These are phyloP conservation scores for Salvia hispanica DNA, from an alignment of 257 asterid species.

Conservation along the genomic window DNA sequence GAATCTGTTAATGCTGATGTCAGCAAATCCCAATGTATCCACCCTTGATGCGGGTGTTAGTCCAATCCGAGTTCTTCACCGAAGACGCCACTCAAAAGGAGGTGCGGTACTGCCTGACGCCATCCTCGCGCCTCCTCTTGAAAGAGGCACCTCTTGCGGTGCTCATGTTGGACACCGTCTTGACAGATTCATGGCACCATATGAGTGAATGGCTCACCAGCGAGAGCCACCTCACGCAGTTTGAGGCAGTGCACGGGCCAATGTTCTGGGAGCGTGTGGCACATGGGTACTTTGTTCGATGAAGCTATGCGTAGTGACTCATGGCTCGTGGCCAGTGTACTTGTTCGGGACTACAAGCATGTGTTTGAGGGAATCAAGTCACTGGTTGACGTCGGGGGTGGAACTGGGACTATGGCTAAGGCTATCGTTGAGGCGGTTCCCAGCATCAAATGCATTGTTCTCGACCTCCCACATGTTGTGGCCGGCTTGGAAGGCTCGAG, in stretches of 20 bases:
- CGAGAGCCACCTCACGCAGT: constrained; percentile 1
- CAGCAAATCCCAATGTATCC: neutral
- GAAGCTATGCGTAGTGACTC: constrained; percentile 22
- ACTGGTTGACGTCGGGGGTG: constrained; percentile 27
- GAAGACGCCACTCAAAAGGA: neutral
- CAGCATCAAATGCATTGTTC: constrained; percentile 8
- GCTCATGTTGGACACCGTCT: neutral
- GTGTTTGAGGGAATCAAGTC: constrained; percentile 4
- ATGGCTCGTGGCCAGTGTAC: neutral
- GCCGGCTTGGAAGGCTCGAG: constrained; percentile 28
- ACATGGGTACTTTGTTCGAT: neutral
- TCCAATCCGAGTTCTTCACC: constrained; percentile 12
- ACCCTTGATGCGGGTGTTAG: constrained; percentile 6
- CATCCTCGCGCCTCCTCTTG: constrained; percentile 23
- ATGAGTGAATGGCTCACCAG: constrained; percentile 7
- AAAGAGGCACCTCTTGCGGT: neutral
- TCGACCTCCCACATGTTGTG: constrained; percentile 38
- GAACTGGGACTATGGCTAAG: constrained; percentile 16
- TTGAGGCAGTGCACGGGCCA: neutral
- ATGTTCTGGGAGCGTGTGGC: neutral
- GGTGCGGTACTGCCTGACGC: constrained; percentile 10
- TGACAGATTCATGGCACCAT: neutral
- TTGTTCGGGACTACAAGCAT: constrained; percentile 8
- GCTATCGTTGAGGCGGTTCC: constrained; percentile 2
- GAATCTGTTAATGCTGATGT: neutral